Percentiles rank a stretch among this genome's conserved stretches.
Evolutionary conservation across 148 eudicot genomes (phyloP).

Genomic region (Hydrangea macrophylla): DNA sequence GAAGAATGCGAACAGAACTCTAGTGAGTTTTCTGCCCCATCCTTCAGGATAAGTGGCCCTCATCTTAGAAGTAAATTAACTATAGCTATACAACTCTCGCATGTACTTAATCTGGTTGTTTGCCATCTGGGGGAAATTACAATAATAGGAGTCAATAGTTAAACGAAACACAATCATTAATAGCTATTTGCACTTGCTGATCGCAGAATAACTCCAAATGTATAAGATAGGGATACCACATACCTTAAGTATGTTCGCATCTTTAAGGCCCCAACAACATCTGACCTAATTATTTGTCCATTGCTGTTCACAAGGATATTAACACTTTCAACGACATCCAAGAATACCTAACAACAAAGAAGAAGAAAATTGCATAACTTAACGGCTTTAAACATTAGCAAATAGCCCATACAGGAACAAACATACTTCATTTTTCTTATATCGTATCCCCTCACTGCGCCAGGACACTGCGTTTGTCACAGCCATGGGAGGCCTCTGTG

Average conservation of each 20-base stretch:
- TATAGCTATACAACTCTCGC: background rate
- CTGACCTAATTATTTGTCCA: conserved; percentile 92
- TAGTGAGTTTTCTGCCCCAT: too few species aligned
- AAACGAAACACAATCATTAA: background rate
- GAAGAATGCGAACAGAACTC: too few species aligned
- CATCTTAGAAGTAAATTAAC: background rate
- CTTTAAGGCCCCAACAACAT: conserved; percentile 90
- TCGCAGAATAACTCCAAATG: background rate
- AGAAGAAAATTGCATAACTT: conserved; percentile 3
- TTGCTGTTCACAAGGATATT: conserved; percentile 94
- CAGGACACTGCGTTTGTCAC: conserved; percentile 99
- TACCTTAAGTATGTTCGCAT: conserved; percentile 91
- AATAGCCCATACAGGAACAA: background rate
- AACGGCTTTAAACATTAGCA: background rate
- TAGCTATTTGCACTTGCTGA: background rate
- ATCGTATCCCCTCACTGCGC: conserved; percentile 95
- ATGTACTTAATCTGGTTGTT: too few species aligned
- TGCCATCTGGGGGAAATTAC: too few species aligned
- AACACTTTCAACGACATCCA: conserved; percentile 97
- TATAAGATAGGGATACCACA: background rate
- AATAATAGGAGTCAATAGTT: background rate
- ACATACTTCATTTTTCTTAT: conserved; percentile 89
- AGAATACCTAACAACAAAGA: conserved; percentile 58
- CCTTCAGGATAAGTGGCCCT: too few species aligned
- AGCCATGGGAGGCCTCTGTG: conserved; percentile 99